Evolutionary conservation across 1,139 yeast genomes (phyloP).

Genomic region (Hyphopichia burtonii): DNA sequence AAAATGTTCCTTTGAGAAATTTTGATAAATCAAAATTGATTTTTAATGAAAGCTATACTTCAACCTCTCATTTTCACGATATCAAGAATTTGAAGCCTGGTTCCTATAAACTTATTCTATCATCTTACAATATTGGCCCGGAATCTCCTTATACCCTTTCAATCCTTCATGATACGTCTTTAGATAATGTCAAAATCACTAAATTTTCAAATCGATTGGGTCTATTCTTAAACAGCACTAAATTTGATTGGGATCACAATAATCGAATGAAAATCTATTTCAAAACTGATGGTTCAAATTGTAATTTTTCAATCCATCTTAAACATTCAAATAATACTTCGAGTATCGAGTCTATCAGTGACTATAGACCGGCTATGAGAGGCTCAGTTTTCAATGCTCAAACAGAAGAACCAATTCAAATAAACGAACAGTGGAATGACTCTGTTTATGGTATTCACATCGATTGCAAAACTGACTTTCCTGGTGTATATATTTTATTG

Average conservation of each 20-base stretch:
- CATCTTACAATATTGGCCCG: constrained; percentile 23
- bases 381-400: constrained; percentile 41
- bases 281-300: constrained; percentile 14
- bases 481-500: constrained; percentile 37
- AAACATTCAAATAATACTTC: constrained; percentile 18
- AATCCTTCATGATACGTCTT: constrained; percentile 9
- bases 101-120: constrained; percentile 32
- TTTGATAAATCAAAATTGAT: constrained; percentile 31
- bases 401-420: constrained; percentile 25
- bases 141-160: constrained; percentile 15
- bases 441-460: constrained; percentile 45
- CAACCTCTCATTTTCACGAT: constrained; percentile 16
- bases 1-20: constrained; percentile 17
- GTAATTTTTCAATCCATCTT: constrained; percentile 25
- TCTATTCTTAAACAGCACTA: constrained; percentile 24
- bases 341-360: constrained; percentile 15
- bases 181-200: constrained; percentile 11
- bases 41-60: constrained; percentile 26
- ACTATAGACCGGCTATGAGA: constrained; percentile 40
- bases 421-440: constrained; percentile 43
- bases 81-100: constrained; percentile 33
- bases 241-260: constrained; percentile 36
- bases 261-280: constrained; percentile 38
- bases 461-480: constrained; percentile 25
- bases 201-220: constrained; percentile 33